These are phyloP conservation scores for Penicillium malachiteum DNA, from an alignment of 495 filamentous ascomycete genomes.

Conservation along the genomic window DNA sequence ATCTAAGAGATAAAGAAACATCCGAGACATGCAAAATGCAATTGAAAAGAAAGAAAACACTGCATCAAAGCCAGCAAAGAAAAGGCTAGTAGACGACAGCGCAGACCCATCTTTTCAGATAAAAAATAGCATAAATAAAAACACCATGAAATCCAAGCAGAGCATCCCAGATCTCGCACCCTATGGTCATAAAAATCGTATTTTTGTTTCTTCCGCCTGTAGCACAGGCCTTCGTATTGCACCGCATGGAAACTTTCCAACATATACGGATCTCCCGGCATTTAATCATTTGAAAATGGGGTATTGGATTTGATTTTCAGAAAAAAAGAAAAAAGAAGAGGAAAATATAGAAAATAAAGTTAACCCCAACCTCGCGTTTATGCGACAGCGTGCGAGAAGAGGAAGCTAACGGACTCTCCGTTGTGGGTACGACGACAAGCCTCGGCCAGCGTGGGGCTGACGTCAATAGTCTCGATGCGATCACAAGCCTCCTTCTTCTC, in stretches of 20 bases:
- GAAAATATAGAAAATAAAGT: background rate
- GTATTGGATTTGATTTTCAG: slow-evolving; percentile 5
- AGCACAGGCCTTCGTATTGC: slow-evolving; percentile 7
- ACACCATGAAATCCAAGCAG: slow-evolving; percentile 1
- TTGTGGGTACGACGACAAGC: slow-evolving; percentile 85
- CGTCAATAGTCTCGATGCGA: slow-evolving; percentile 86
- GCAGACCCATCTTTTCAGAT: background rate
- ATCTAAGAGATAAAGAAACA: slow-evolving; percentile 10
- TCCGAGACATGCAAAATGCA: slow-evolving; percentile 17
- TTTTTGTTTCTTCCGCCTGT: slow-evolving; percentile 21
- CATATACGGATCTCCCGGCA: slow-evolving; percentile 8
- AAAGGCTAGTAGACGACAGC: background rate
- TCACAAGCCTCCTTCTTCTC: slow-evolving; percentile 69
- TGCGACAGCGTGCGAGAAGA: slow-evolving; percentile 81
- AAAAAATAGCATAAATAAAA: background rate
- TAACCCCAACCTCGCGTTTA: slow-evolving; percentile 20
- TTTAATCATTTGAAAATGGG: background rate
- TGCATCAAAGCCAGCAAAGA: background rate
- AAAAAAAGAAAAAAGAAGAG: background rate
- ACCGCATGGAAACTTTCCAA: slow-evolving; percentile 10
- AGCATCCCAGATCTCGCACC: slow-evolving; percentile 1
- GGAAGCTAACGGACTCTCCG: slow-evolving; percentile 86
- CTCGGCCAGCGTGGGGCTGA: slow-evolving; percentile 79
- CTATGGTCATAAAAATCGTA: slow-evolving; percentile 30
- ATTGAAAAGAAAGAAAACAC: slow-evolving; percentile 4